phyloP scores from a whole-genome alignment of 306 rosid species.

The Malus asiatica region DNA sequence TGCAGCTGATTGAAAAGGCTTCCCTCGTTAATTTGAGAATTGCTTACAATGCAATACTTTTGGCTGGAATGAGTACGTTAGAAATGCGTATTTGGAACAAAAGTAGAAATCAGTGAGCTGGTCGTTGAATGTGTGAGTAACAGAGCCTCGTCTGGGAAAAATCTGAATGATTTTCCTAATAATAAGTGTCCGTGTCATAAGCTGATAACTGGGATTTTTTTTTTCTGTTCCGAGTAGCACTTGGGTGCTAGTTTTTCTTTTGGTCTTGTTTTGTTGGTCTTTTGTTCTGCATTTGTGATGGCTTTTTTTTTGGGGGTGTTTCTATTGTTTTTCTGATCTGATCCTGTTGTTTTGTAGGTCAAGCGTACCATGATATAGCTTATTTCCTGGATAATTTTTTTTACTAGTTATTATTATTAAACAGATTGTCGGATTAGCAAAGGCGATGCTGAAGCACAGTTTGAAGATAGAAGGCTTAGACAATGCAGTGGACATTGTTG shows the following conservation, averaged over 20 bases:
- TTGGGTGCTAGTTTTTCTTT: background rate
- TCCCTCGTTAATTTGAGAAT: background rate
- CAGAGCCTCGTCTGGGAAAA: background rate
- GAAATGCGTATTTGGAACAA: background rate
- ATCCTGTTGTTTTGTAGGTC: background rate
- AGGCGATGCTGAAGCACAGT: constrained; percentile 72
- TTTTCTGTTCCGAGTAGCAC: background rate
- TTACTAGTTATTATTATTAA: constrained; percentile 2
- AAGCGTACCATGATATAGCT: background rate
- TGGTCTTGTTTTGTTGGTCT: background rate
- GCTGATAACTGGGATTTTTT: background rate
- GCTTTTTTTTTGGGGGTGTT: background rate
- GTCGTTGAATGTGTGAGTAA: background rate
- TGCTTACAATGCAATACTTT: background rate
- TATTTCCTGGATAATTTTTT: background rate
- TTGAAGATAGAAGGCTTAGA: constrained; percentile 66
- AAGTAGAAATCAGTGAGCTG: background rate
- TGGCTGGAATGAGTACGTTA: background rate
- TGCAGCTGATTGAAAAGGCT: background rate
- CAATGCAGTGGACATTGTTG: constrained; percentile 91
- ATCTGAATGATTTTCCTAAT: background rate
- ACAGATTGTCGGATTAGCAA: constrained; percentile 86
- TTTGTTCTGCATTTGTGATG: background rate
- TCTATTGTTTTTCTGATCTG: background rate
- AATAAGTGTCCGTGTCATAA: background rate